Base-by-base conservation (phyloP, 75 land plant genomes). In the Larix kaempferi region DNA sequence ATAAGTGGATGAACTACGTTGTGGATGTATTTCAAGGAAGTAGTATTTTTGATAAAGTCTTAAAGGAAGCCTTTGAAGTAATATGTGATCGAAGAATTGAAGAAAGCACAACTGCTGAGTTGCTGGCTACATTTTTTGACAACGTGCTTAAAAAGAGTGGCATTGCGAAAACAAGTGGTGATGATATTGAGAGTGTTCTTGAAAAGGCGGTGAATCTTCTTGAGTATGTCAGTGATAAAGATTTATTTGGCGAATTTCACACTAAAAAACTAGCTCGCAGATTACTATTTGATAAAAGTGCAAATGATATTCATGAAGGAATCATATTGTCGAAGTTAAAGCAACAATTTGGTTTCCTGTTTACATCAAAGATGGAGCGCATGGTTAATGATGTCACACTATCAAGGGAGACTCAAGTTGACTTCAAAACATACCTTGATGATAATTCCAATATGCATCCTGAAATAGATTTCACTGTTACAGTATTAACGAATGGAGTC, bases 161-260 rank as follows among this genome's bases (percentile, higher is more conserved):
- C 25, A 90, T 88, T 82, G 96, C 91, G 75, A 96, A 91, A 72
- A 74, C 89, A 23, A 93, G 89, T 74, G 94, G 1, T 21, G 99
- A 92, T 79, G 97, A 96, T 19, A 94, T 94, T 84, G 99, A 96
- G 33, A 93, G 92, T 54, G 86, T 92, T 2, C 90, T 94, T 65
- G 97, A 92, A 56, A 96, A 96, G 93, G 97, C 89, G 12, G 94
- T 90, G 52, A 96, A 90, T 80, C 83, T 96, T 76, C 91, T 96
- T 74, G 88, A 89, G 14, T 96, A 90, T 80, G 89, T 91, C 65
- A 88, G 92, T 82, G 99, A 95, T 56, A 95, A 91, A 71, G 98
- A 95, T 76, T 79, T 95, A 15, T 95, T 95, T 89, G 95, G 93
- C 17, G 98, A 95, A 61, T 95, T 95, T 62, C 89, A 92, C 69